These are phyloP conservation scores for Cordyceps pruinosa DNA, from an alignment of 2,329 filamentous ascomycete species.

Conservation along the genomic window DNA sequence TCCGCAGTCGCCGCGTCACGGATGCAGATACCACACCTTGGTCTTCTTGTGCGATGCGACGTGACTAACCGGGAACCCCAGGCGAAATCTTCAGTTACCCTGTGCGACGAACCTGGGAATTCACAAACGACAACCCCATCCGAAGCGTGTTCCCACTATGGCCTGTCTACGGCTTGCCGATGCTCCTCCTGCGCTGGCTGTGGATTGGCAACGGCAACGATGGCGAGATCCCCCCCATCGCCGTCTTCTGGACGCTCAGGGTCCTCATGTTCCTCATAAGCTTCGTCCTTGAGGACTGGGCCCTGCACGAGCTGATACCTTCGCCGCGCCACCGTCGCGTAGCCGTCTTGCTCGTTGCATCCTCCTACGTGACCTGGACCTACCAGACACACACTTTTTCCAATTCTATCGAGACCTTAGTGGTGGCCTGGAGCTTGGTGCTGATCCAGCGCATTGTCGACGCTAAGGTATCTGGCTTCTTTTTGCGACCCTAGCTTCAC, in stretches of 20 bases:
- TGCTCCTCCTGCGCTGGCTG: slow-evolving; percentile 87
- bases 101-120: slow-evolving; percentile 89
- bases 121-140: slow-evolving; percentile 79
- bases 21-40: background rate
- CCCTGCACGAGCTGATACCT: slow-evolving; percentile 81
- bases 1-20: background rate
- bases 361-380: slow-evolving; percentile 97
- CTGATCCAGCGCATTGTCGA: slow-evolving; percentile 80
- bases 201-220: slow-evolving; percentile 78
- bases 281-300: slow-evolving; percentile 97
- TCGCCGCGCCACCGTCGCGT: slow-evolving; percentile 64
- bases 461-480: slow-evolving; percentile 54
- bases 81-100: slow-evolving; percentile 91
- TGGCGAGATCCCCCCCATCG: slow-evolving; percentile 70
- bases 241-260: slow-evolving; percentile 84
- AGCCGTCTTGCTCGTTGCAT: slow-evolving; percentile 79
- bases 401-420: slow-evolving; percentile 89
- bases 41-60: background rate
- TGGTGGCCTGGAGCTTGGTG: slow-evolving; percentile 89
- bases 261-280: slow-evolving; percentile 89
- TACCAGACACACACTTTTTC: slow-evolving; percentile 98
- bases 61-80: slow-evolving; percentile 29
- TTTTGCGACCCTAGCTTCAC: background rate
- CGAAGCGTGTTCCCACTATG: slow-evolving; percentile 95
- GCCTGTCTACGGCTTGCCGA: slow-evolving; percentile 89